phyloP scores from a whole-genome alignment of 164 flowering plant species.

The Kalanchoe fedtschenkoi region DNA sequence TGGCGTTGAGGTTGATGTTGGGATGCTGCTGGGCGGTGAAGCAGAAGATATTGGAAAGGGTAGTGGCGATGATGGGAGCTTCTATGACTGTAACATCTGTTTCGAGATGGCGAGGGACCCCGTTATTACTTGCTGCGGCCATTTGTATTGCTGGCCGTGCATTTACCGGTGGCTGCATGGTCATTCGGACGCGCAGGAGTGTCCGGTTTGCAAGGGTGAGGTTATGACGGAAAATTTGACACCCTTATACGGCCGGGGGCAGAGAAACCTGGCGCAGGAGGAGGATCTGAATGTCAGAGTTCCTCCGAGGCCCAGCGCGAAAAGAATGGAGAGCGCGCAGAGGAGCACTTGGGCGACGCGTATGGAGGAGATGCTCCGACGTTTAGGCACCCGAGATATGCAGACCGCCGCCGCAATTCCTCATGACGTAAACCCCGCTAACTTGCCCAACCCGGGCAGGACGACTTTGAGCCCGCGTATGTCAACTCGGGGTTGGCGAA shows the following conservation, averaged over 20 bases:
- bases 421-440: no score
- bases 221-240: constrained; percentile 42
- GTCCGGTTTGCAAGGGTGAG: constrained; percentile 76
- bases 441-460: no score
- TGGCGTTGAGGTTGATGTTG: constrained; percentile 20
- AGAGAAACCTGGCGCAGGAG: constrained; percentile 18
- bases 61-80: constrained; percentile 30
- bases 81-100: constrained; percentile 63
- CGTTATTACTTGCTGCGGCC: constrained; percentile 72
- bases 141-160: constrained; percentile 69
- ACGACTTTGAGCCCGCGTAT: no score
- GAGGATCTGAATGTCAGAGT: constrained; percentile 34
- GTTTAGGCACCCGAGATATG: constrained; percentile 46
- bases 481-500: no score
- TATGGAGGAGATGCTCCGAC: constrained; percentile 64
- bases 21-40: constrained; percentile 20
- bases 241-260: constrained; percentile 66
- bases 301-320: constrained; percentile 57
- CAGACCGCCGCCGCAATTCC: no score
- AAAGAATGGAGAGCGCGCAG: constrained; percentile 52
- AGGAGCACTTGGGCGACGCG: constrained; percentile 31
- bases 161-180: constrained; percentile 52
- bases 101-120: constrained; percentile 61
- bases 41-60: constrained; percentile 31
- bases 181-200: constrained; percentile 55